These are phyloP conservation scores for Boletus semigastroideus DNA, from an alignment of 1,284 basidiomycete species.

Conservation along the genomic window DNA sequence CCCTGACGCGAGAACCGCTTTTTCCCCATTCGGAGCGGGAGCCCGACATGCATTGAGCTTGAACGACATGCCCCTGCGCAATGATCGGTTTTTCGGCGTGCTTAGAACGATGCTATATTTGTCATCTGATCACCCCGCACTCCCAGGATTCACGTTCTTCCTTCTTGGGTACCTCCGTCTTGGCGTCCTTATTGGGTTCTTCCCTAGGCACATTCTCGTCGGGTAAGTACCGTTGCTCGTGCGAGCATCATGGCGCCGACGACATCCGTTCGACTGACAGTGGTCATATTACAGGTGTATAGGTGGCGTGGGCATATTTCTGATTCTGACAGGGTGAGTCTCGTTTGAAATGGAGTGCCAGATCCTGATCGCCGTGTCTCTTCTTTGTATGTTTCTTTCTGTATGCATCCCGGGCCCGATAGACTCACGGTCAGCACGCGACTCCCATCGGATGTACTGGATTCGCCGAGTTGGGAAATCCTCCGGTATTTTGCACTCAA, in stretches of 20 bases:
- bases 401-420: neutral
- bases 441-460: conserved; percentile 80
- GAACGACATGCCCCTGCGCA: neutral
- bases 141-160: conserved; percentile 77
- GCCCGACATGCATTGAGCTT: neutral
- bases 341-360: neutral
- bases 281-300: conserved; percentile 63
- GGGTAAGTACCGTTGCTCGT: conserved; percentile 51
- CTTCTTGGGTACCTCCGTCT: conserved; percentile 82
- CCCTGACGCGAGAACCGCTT: neutral
- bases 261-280: neutral
- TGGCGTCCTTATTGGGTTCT: conserved; percentile 91
- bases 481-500: conserved; percentile 64
- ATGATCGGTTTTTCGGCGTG: conserved; percentile 9
- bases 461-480: conserved; percentile 59
- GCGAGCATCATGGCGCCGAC: neutral
- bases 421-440: conserved; percentile 84
- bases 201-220: conserved; percentile 93
- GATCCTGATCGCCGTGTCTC: conserved; percentile 4
- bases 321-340: conserved; percentile 81
- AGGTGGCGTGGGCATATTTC: conserved; percentile 93
- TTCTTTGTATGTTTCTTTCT: neutral
- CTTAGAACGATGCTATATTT: neutral
- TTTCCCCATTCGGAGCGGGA: neutral
- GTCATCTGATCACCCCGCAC: conserved; percentile 9